phyloP scores from a whole-genome alignment of 2,329 filamentous ascomycete species.

The Alternaria rosae region DNA sequence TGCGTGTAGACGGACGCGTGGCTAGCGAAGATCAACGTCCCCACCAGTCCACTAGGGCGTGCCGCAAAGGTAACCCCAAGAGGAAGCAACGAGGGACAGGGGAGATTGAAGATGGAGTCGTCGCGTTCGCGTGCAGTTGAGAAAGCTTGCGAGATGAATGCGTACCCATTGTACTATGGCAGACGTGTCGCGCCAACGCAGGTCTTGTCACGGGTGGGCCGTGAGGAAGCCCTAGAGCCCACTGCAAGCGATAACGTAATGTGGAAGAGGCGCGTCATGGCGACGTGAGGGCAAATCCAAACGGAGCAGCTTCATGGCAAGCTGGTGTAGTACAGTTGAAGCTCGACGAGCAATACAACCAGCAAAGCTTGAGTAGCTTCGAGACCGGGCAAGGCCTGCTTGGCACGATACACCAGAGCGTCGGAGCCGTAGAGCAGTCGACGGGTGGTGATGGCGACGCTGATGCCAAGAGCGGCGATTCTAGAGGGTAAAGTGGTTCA shows the following conservation, averaged over 20 bases:
- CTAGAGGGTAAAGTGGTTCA: conserved; percentile 16
- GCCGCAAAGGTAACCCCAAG: conserved; percentile 10
- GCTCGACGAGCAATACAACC: not conserved
- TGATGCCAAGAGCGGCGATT: conserved; percentile 9
- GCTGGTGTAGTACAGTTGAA: not conserved
- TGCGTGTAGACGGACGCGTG: conserved; percentile 19
- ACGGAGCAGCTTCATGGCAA: not conserved
- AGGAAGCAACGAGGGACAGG: conserved; percentile 9
- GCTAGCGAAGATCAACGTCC: conserved; percentile 17
- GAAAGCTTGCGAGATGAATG: not conserved
- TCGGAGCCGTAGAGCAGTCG: conserved; percentile 1
- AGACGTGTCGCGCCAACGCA: conserved; percentile 4
- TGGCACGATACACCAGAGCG: conserved; percentile 2
- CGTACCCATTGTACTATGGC: conserved; percentile 2
- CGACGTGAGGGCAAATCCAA: not conserved
- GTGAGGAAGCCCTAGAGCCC: not conserved
- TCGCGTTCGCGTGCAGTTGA: conserved; percentile 1
- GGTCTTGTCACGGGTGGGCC: not conserved
- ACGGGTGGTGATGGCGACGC: conserved; percentile 12
- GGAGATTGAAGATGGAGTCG: conserved; percentile 11
- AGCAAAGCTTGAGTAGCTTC: conserved; percentile 15
- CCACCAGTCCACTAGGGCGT: conserved; percentile 11
- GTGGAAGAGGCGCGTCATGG: conserved; percentile 4
- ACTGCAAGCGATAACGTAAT: conserved; percentile 11
- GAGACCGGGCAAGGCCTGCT: conserved; percentile 1